Evolutionary conservation across 1,284 basidiomycete genomes (phyloP).

Genomic region (Ceratobasidium sp.): DNA sequence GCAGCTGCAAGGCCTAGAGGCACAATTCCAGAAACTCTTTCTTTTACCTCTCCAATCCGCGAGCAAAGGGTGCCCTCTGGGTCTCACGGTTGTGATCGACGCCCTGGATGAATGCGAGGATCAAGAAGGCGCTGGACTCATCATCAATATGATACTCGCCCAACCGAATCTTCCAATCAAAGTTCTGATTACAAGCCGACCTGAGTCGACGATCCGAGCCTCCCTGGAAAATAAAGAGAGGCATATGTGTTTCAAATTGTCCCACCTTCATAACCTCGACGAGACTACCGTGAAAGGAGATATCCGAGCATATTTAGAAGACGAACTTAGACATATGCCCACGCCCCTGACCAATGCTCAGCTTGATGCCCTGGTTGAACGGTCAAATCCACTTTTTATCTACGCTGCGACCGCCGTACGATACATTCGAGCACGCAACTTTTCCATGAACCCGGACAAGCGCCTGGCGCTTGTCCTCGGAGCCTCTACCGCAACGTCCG

Average conservation of each 20-base stretch:
- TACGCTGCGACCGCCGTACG: conserved; percentile 29
- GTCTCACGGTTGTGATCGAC: conserved; percentile 35
- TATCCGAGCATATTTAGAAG: conserved; percentile 26
- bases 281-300: conserved; percentile 33
- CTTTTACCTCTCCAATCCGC: conserved; percentile 4
- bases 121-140: conserved; percentile 6
- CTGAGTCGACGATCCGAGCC: conserved; percentile 22
- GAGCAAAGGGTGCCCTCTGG: not conserved
- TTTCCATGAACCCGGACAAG: not conserved
- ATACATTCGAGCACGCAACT: not conserved
- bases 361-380: not conserved
- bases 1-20: not conserved
- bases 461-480: not conserved
- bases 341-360: not conserved
- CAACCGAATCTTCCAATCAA: conserved; percentile 19
- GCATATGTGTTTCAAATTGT: too few species aligned
- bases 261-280: conserved; percentile 38
- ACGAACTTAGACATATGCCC: not conserved
- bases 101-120: conserved; percentile 41
- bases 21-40: conserved; percentile 33
- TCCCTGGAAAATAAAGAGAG: too few species aligned
- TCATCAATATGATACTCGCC: not conserved
- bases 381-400: conserved; percentile 14
- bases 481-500: not conserved
- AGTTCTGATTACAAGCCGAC: conserved; percentile 40